Evolutionary conservation across 148 eudicot species (phyloP).

Genomic region (Agrostemma githago): DNA sequence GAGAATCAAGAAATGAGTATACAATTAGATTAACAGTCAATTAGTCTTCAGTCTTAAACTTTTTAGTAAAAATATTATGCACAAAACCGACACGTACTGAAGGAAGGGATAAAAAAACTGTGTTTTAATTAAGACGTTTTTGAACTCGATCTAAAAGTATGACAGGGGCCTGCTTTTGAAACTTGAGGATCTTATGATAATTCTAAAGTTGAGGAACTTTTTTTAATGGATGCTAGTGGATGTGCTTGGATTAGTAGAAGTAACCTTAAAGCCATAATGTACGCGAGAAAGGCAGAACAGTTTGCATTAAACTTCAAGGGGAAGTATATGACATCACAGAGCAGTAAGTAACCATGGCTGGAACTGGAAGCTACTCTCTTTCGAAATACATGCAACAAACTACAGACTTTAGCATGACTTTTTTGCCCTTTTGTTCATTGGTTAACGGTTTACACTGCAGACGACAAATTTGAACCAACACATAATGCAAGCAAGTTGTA

Average conservation of each 20-base stretch:
- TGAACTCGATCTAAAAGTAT: not conserved
- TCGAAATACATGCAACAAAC: not conserved
- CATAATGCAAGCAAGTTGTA: not conserved
- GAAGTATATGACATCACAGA: constrained; percentile 27
- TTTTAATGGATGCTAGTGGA: constrained; percentile 9
- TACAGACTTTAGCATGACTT: not conserved
- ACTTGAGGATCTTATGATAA: not conserved
- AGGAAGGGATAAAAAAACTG: constrained; percentile 5
- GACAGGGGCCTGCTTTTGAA: not conserved
- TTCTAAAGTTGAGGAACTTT: not conserved
- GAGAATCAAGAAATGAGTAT: not conserved
- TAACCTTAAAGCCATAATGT: constrained; percentile 28
- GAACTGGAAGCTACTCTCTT: constrained; percentile 23
- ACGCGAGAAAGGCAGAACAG: constrained; percentile 7
- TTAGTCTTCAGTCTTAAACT: not conserved
- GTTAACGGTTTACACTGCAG: too few species aligned
- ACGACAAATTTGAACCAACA: not conserved
- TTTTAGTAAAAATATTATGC: not conserved
- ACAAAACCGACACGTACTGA: not conserved
- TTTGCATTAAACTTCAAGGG: constrained; percentile 24
- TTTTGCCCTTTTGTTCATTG: not conserved
- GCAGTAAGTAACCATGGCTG: constrained; percentile 14
- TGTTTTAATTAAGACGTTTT: constrained; percentile 9
- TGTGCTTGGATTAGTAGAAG: constrained; percentile 19
- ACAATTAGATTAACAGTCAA: not conserved